Evolutionary conservation across 768 basidiomycete genomes (phyloP), one percentile per base, ranked within the genome.

Genomic region (Boletus edulis): DNA sequence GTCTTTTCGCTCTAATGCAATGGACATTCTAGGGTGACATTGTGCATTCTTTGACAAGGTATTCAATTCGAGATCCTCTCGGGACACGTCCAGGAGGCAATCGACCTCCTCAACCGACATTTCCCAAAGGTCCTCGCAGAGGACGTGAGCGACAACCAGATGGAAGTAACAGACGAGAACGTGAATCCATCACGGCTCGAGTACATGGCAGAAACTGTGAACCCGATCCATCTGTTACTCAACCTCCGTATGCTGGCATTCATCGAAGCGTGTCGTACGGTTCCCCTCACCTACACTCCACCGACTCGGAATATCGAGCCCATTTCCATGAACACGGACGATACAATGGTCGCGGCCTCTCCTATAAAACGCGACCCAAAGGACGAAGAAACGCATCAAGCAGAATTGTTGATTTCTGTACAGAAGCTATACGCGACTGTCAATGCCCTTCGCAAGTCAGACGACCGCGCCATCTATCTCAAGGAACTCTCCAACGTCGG

Each of bases 231-330:
- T 62, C 78, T 96, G 49, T 75, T 77, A 17, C 80, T 98, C 57
- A 94, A 97, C 66, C 84, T 98, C 38, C 87, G 87, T 47, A 90
- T 97, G 46, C 85, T 89, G 40, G 82, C 83, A 2, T 98, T 97
- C 73, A 85, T 91, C 64, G 95, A 98, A 70, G 81, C 86, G 20
- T 85, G 91, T 59, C 84, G 93, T 29, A 87, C 88, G 3, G 67
- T 81, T 13, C 88, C 90, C 4, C 76, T 91, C 17, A 72, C 73
- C 4, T 80, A 79, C 62, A 69, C 37, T 59, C 72, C 24, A 55
- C 66, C 38, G 11, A 54, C 14, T 48, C 57, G 40, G 40, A 59
- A 17, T 51, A 49, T 55, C n/a, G 48, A 49, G 44, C 54, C 45
- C 15, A 31, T 43, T 47, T 46, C 55, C n/a, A 46, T 37, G 45